phyloP scores from a whole-genome alignment of 441 rosid genomes.

The Erodium texanum region DNA sequence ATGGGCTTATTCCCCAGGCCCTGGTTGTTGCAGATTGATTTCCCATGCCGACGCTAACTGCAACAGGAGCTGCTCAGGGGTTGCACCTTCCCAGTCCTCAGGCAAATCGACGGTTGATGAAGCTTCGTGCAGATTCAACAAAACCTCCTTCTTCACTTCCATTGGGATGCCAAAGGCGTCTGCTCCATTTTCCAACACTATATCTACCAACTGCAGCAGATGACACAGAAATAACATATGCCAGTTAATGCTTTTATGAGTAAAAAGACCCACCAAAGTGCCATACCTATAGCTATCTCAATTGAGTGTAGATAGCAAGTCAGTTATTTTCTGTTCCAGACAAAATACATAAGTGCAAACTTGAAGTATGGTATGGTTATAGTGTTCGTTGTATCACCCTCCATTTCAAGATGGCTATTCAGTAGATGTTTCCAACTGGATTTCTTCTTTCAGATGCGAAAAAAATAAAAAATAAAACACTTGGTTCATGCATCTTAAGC shows the following conservation, averaged over 20 bases:
- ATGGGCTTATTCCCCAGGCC: conserved; percentile 15
- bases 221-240: too few relatives aligned
- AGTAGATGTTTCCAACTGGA: neutral
- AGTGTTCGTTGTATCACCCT: neutral
- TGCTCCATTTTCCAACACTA: conserved; percentile 72
- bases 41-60: conserved; percentile 90
- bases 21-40: conserved; percentile 51
- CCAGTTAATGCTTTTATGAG: too few relatives aligned
- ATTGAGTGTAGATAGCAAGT: too few relatives aligned
- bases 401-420: neutral
- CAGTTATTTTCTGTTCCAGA: too few relatives aligned
- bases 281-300: too few relatives aligned
- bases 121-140: conserved; percentile 70
- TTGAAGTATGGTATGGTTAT: too few relatives aligned
- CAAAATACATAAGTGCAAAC: too few relatives aligned
- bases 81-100: conserved; percentile 89
- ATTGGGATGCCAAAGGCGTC: conserved; percentile 53
- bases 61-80: conserved; percentile 65
- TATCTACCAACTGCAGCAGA: conserved; percentile 61
- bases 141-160: conserved; percentile 78
- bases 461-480: too few relatives aligned
- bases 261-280: too few relatives aligned
- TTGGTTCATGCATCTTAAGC: too few relatives aligned
- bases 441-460: too few relatives aligned
- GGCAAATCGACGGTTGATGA: conserved; percentile 60